Conservation (phyloP, 2,329 filamentous ascomycete species). For the Colletotrichum sp. region DNA sequence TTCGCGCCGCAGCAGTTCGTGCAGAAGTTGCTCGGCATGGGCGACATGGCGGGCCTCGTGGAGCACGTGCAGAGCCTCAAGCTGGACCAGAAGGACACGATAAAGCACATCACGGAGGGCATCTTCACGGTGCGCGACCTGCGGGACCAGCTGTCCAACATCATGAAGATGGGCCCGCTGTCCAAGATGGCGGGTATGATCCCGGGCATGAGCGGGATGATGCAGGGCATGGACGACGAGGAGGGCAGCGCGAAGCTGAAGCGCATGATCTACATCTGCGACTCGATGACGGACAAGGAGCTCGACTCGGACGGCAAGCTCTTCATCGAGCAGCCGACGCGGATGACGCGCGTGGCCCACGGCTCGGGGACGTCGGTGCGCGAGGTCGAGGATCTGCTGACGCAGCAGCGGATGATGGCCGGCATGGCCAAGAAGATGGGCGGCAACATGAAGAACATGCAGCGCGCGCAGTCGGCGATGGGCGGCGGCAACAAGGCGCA, state of each 20-base stretch:
- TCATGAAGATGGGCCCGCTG: constrained; percentile 99
- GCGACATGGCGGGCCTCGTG: constrained; percentile 91
- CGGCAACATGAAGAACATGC: constrained; percentile 97
- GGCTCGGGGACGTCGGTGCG: constrained; percentile 89
- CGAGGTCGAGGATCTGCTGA: constrained; percentile 96
- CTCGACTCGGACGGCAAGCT: constrained; percentile 95
- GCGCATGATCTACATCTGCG: constrained; percentile 98
- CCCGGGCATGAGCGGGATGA: constrained; percentile 90
- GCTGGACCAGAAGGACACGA: constrained; percentile 96
- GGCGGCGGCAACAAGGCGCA: constrained; percentile 89
- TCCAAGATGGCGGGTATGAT: constrained; percentile 99
- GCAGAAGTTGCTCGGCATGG: constrained; percentile 94
- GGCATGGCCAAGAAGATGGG: constrained; percentile 99
- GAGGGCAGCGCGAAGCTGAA: constrained; percentile 93
- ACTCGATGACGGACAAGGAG: constrained; percentile 97
- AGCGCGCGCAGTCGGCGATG: constrained; percentile 89
- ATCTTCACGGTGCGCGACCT: constrained; percentile 96
- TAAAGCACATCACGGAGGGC: constrained; percentile 97
- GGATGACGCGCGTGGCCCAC: constrained; percentile 89
- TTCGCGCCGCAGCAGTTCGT: constrained; percentile 95
- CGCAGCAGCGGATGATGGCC: constrained; percentile 98
- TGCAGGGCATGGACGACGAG: constrained; percentile 96
- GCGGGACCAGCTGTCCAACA: constrained; percentile 93
- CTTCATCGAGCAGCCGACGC: constrained; percentile 88
- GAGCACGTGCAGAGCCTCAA: constrained; percentile 97